Base-by-base conservation (phyloP, 169 alveolate species). In the Eimeria tenella region DNA sequence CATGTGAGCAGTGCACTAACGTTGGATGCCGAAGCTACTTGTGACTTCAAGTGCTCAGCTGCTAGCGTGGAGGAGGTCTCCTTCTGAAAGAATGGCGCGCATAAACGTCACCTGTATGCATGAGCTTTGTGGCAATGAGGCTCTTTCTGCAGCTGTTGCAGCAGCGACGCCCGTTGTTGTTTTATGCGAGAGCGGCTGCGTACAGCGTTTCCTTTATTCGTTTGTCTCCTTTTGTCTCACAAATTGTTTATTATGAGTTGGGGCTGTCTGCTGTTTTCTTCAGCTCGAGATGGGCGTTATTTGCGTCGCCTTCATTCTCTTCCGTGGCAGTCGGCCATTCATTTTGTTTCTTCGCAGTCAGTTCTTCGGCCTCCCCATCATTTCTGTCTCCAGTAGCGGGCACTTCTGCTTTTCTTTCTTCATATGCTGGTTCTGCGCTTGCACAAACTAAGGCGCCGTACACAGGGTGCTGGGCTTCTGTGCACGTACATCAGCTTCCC, bases 221-320 rank as follows among this genome's bases (percentile, higher is more conserved):
- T 58, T 17, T 60, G 49, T 56, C 11, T 4, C 9, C 52, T 55
- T 82, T 42, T 19, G 70, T 60, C 21, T 60, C 70, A 11, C 0
- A 19, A 11, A 15, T 11, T 19, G 13, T 11, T 60, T 60, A 19
- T 19, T 60, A 19, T 60, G 13, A 15, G 70, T 60, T 19, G 70
- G 21, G 13, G 70, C 42, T 31, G 42, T 68, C 79, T 81, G 50
- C 19, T 6, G 53, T 49, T 49, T 21, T 9, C 65, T 58, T 25
- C 93, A 86, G 93, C 93, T 8, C 79, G 55, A 15, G 90, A 81
- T 73, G 42, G 90, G 21, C 90, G 90, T 10, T 81, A 81, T 21
- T 21, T 81, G 73, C 70, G 74, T 4, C 90, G 90, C 13, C 90
- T 81, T 8, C 90, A 81, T 81, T 56, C 74, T 9, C n/a, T 81